Evolutionary conservation across 441 rosid species (phyloP), one percentile per base, ranked within the genome.

Genomic region (Adansonia rubrostipa): DNA sequence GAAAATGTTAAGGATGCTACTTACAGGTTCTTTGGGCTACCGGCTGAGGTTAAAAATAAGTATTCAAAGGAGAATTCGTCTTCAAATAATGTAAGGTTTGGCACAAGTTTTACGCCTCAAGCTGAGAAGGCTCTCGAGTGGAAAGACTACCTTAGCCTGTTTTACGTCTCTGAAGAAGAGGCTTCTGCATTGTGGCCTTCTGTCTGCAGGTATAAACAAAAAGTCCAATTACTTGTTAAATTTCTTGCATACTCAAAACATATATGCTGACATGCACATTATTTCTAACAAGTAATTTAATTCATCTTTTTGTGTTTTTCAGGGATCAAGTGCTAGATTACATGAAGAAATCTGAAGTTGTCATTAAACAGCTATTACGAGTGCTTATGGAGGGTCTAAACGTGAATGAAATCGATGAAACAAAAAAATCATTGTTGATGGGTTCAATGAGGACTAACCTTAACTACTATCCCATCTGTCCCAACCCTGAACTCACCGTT

Each of bases 401-500:
- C 53, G 79, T 84, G 78, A 76, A 53, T 9, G 80, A 79, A 6
- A 77, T 83, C 2, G 73, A 87, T 6, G 58, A 82, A 76, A 42
- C 36, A 82, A 76, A 5, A 54, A 33, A 68, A 67, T 0, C 64
- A 81, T 9, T 63, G 15, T 28, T 75, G 60, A 82, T 84, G 82
- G 88, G 87, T 71, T 80, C 85, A 11, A 57, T 76, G 71, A 79
- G 82, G 44, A 82, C 85, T 67, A 78, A 81, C 77, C 81, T 86
- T 20, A 86, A 86, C 80, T 86, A 86, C 82, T 86, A 85, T 60
- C 88, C 88, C 0, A 62, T 80, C 3, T 88, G 88, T 77, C 89
- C 88, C n/a, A 85, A 88, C 20, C 88, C 89, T 5, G 77, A 77
- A 64, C 82, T 86, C 0, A 82, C 85, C 0, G 48, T 77, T 0